A percentile compares a stretch with the other conserved stretches of the same genome.
These are phyloP conservation scores for Carpinus fangiana DNA, from an alignment of 306 rosid species.

Conservation along the genomic window DNA sequence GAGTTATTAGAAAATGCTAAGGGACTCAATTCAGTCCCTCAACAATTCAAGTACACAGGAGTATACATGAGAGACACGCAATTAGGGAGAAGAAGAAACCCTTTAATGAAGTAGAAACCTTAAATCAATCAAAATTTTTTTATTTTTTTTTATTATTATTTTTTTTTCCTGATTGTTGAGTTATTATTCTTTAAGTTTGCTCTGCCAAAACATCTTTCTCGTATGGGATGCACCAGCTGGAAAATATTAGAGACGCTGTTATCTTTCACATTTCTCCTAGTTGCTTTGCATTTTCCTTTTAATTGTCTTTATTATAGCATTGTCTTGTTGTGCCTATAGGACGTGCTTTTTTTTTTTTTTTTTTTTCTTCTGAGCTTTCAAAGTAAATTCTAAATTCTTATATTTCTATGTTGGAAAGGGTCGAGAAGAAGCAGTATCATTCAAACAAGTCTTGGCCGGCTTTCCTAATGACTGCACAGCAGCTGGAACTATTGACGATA, in stretches of 20 bases:
- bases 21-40: no score
- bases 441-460: slow-evolving; percentile 63
- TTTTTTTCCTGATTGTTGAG: neutral
- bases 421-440: slow-evolving; percentile 51
- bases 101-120: neutral
- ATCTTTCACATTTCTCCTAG: neutral
- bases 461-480: slow-evolving; percentile 78
- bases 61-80: no score
- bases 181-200: neutral
- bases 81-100: neutral
- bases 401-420: slow-evolving; percentile 39
- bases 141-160: no score
- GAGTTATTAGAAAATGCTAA: neutral
- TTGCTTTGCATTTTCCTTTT: neutral
- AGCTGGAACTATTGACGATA: slow-evolving; percentile 60
- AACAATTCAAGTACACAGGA: no score
- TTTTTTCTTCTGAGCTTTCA: no score
- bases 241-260: neutral
- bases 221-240: neutral
- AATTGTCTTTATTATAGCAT: neutral
- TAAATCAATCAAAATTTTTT: neutral
- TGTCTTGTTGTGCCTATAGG: neutral
- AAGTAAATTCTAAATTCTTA: slow-evolving; percentile 22
- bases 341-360: no score
- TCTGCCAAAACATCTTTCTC: neutral